A percentile compares a stretch with the other conserved stretches of the same genome.
phyloP scores from a whole-genome alignment of 768 basidiomycete genomes.

The Phallus indusiatus region DNA sequence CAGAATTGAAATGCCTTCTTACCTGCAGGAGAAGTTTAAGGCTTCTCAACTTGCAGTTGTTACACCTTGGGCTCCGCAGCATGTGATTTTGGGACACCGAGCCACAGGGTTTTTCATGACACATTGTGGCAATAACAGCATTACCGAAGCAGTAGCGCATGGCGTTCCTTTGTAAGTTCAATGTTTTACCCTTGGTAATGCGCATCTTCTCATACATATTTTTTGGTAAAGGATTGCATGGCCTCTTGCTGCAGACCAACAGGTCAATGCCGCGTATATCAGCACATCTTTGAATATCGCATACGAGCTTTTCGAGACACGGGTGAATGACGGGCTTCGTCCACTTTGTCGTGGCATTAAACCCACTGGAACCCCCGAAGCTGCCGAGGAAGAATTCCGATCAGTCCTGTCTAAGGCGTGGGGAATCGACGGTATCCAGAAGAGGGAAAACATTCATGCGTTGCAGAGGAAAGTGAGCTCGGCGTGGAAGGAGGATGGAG shows the following conservation, averaged over 20 bases:
- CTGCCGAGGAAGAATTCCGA: slow-evolving; percentile 13
- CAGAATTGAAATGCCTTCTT: slow-evolving; percentile 1
- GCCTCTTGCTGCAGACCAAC: slow-evolving; percentile 20
- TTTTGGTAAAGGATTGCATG: slow-evolving; percentile 15
- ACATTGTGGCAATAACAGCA: slow-evolving; percentile 17
- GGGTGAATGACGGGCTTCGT: slow-evolving; percentile 10
- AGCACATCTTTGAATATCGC: slow-evolving; percentile 8
- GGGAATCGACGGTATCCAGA: slow-evolving; percentile 17
- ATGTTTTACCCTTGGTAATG: neutral
- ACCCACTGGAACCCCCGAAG: slow-evolving; percentile 16
- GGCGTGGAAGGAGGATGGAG: slow-evolving; percentile 8
- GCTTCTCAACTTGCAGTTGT: slow-evolving; percentile 13
- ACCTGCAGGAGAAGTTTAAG: slow-evolving; percentile 11
- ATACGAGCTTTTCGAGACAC: slow-evolving; percentile 15
- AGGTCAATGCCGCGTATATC: slow-evolving; percentile 16
- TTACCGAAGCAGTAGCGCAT: slow-evolving; percentile 16
- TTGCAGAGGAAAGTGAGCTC: neutral
- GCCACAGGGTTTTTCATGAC: slow-evolving; percentile 19
- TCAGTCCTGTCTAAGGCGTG: slow-evolving; percentile 15
- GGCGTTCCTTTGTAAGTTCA: slow-evolving; percentile 17
- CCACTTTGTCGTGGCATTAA: slow-evolving; percentile 14
- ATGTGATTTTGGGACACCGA: slow-evolving; percentile 18
- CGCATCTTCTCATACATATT: neutral
- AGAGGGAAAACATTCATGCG: slow-evolving; percentile 13
- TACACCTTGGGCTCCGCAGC: slow-evolving; percentile 17